A percentile compares a stretch with the other conserved stretches of the same genome.
phyloP scores from a whole-genome alignment of 768 basidiomycete genomes.

The Trametes cingulata region DNA sequence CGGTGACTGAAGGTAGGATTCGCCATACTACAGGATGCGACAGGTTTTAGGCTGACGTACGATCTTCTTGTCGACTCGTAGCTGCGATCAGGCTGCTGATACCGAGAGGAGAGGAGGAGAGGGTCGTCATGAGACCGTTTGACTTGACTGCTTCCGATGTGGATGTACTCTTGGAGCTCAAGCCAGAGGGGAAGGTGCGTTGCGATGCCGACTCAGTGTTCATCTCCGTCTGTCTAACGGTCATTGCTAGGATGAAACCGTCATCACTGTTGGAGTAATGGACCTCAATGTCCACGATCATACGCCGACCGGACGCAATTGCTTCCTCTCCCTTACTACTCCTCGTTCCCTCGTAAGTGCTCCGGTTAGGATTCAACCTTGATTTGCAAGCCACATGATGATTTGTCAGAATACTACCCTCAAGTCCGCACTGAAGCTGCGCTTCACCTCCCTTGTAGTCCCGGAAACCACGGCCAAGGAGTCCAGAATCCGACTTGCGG shows the following conservation, averaged over 20 bases:
- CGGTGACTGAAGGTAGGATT: slow-evolving; percentile 39
- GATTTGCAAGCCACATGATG: not conserved
- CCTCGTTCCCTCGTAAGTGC: slow-evolving; percentile 58
- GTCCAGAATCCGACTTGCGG: slow-evolving; percentile 63
- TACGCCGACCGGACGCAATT: slow-evolving; percentile 33
- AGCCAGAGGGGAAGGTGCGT: slow-evolving; percentile 69
- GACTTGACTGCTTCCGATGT: slow-evolving; percentile 62
- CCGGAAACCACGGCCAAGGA: slow-evolving; percentile 73
- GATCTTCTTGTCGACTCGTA: slow-evolving; percentile 19
- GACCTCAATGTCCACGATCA: slow-evolving; percentile 59
- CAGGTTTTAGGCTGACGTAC: not conserved
- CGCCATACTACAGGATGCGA: not conserved
- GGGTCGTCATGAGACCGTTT: slow-evolving; percentile 42
- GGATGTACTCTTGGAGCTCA: slow-evolving; percentile 62
- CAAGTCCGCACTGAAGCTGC: slow-evolving; percentile 57
- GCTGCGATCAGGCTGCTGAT: slow-evolving; percentile 49
- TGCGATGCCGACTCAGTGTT: not conserved
- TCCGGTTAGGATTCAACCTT: not conserved
- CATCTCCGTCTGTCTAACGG: not conserved
- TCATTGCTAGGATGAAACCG: slow-evolving; percentile 61
- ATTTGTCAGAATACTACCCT: slow-evolving; percentile 32
- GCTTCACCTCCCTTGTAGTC: slow-evolving; percentile 64
- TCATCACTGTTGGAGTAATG: slow-evolving; percentile 62
- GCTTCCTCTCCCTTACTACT: slow-evolving; percentile 56
- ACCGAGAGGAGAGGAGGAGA: slow-evolving; percentile 42